Evolutionary conservation across 495 filamentous ascomycete species (phyloP).

Genomic region (Hyaloscypha finlandica): DNA sequence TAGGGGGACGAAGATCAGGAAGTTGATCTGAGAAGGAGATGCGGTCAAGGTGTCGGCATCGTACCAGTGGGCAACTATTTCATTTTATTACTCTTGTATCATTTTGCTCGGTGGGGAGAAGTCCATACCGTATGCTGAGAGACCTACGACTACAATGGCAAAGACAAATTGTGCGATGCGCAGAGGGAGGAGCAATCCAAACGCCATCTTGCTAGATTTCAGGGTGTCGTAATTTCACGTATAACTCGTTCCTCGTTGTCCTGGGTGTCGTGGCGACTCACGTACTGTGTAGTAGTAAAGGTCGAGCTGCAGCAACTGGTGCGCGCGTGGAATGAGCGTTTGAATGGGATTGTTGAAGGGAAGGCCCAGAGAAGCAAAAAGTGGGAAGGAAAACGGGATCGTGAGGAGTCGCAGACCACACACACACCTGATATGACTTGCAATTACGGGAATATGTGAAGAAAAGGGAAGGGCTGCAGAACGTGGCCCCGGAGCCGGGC

Average conservation of each 20-base stretch:
- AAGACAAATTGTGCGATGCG: conserved; percentile 57
- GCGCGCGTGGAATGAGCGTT: conserved; percentile 29
- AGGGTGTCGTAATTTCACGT: conserved; percentile 12
- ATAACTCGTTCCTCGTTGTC: conserved; percentile 3
- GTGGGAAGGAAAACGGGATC: neutral
- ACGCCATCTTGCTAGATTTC: conserved; percentile 27
- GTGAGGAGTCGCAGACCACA: conserved; percentile 24
- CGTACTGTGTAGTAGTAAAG: neutral
- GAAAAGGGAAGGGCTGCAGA: conserved; percentile 3
- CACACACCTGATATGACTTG: conserved; percentile 20
- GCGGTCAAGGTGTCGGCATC: conserved; percentile 44
- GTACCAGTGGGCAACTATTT: conserved; percentile 53
- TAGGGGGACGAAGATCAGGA: conserved; percentile 66
- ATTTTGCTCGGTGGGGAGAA: neutral
- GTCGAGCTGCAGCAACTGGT: conserved; percentile 26
- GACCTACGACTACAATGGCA: conserved; percentile 63
- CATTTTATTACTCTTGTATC: neutral
- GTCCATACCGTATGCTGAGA: conserved; percentile 70
- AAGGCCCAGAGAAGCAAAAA: neutral
- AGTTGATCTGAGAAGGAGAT: conserved; percentile 64
- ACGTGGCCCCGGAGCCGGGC: neutral
- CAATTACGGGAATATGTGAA: conserved; percentile 23
- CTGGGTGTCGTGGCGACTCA: neutral
- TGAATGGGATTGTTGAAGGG: conserved; percentile 4
- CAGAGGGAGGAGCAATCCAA: conserved; percentile 28